A percentile compares a stretch with the other conserved stretches of the same genome.
These are phyloP conservation scores for Mycosarcoma mackinlayi DNA, from an alignment of 1,284 basidiomycete species.

Conservation along the genomic window DNA sequence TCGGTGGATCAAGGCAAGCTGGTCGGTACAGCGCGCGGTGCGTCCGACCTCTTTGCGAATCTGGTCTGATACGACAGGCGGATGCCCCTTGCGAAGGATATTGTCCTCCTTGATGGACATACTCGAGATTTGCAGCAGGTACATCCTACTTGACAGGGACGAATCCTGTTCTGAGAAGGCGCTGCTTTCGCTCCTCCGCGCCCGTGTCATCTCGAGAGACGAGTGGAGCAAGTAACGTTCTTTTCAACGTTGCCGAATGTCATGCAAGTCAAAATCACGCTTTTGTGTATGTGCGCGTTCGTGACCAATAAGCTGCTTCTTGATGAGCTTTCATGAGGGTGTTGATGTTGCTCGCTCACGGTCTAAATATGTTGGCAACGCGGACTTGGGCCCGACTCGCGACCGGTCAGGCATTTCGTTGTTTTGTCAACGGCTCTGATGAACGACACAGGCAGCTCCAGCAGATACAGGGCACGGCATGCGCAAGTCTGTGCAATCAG, in stretches of 20 bases:
- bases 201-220: slow-evolving; percentile 8
- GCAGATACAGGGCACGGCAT: neutral
- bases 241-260: slow-evolving; percentile 46
- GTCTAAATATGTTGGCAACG: too few species aligned
- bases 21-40: slow-evolving; percentile 25
- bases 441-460: too few species aligned
- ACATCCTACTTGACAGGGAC: slow-evolving; percentile 43
- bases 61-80: slow-evolving; percentile 28
- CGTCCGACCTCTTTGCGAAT: slow-evolving; percentile 34
- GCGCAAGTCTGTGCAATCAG: neutral
- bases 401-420: too few species aligned
- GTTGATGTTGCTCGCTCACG: neutral
- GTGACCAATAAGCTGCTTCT: neutral
- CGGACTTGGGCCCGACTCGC: too few species aligned
- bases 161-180: slow-evolving; percentile 39
- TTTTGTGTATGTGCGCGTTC: slow-evolving; percentile 7
- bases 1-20: slow-evolving; percentile 37
- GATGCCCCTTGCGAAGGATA: slow-evolving; percentile 32
- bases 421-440: too few species aligned
- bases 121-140: slow-evolving; percentile 33
- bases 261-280: slow-evolving; percentile 41
- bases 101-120: slow-evolving; percentile 17
- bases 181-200: slow-evolving; percentile 23
- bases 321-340: too few species aligned
- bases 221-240: slow-evolving; percentile 7